phyloP scores from a whole-genome alignment of 2,329 filamentous ascomycete genomes.

The Tolypocladium cylindrosporum region DNA sequence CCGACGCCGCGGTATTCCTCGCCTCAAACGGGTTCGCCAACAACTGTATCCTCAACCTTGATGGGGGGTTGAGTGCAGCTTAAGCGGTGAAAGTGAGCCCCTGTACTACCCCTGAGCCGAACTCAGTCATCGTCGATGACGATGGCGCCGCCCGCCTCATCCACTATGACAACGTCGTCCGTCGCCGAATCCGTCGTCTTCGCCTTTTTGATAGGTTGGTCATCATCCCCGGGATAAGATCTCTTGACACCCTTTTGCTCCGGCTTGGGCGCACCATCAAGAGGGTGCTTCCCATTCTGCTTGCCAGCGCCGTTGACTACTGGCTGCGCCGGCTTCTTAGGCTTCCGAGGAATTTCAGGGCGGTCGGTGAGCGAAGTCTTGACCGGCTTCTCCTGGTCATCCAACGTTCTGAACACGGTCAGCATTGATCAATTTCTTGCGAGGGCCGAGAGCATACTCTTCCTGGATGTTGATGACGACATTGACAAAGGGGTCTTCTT shows the following conservation, averaged over 20 bases:
- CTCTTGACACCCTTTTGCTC: constrained; percentile 35
- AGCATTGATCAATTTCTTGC: constrained; percentile 9
- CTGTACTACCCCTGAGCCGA: neutral
- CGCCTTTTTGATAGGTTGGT: constrained; percentile 36
- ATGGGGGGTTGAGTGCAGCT: constrained; percentile 68
- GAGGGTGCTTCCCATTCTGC: constrained; percentile 29
- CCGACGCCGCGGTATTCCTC: constrained; percentile 73
- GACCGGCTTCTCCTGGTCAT: constrained; percentile 43
- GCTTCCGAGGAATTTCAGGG: constrained; percentile 42
- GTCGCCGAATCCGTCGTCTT: constrained; percentile 26
- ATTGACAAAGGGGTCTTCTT: constrained; percentile 66
- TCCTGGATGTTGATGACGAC: constrained; percentile 62
- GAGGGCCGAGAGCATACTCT: constrained; percentile 33
- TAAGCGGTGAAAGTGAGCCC: constrained; percentile 21
- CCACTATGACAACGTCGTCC: constrained; percentile 36
- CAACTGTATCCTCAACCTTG: constrained; percentile 77
- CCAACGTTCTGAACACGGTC: constrained; percentile 26
- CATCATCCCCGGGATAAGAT: constrained; percentile 29
- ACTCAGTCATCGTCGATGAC: constrained; percentile 54
- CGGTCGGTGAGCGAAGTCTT: constrained; percentile 33
- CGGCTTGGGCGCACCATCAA: constrained; percentile 21
- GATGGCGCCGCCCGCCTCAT: constrained; percentile 51
- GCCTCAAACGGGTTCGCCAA: constrained; percentile 73
- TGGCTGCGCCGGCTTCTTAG: constrained; percentile 28
- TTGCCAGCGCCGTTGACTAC: constrained; percentile 29